A percentile compares a stretch with the other conserved stretches of the same genome.
Evolutionary conservation across 345 rosid genomes (phyloP).

Genomic region (Rhodomyrtus tomentosa): DNA sequence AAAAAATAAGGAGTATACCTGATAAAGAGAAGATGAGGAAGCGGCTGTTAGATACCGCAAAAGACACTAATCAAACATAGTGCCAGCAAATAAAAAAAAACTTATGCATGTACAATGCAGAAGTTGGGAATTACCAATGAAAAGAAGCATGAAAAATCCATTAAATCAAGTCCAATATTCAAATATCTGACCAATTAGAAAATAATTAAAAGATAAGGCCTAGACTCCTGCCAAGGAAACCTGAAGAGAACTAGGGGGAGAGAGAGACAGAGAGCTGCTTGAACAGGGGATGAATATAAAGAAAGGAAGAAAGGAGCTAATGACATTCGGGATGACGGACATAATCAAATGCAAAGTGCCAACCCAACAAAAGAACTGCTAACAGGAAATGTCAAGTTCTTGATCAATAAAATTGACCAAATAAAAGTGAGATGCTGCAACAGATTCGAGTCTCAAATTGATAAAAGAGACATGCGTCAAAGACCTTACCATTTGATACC

Average conservation of each 20-base stretch:
- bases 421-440: not conserved
- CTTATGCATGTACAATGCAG: not conserved
- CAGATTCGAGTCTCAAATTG: not conserved
- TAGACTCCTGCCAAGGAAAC: not conserved
- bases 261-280: not conserved
- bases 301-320: not conserved
- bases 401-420: not conserved
- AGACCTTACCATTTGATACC: constrained; percentile 80
- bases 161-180: not conserved
- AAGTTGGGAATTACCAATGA: not conserved
- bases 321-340: not conserved
- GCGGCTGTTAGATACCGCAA: not conserved
- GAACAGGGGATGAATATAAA: not conserved
- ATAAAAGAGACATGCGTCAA: not conserved
- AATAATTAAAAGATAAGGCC: not conserved
- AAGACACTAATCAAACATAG: not conserved
- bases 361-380: not conserved
- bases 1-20: constrained; percentile 99
- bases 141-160: not conserved
- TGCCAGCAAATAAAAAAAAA: not conserved
- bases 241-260: not conserved
- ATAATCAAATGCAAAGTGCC: not conserved
- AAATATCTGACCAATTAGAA: not conserved
- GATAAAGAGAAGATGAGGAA: constrained; percentile 5
- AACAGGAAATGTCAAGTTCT: not conserved